Evolutionary conservation across 2,329 filamentous ascomycete genomes (phyloP).

Genomic region (Calonectria fujianensis): DNA sequence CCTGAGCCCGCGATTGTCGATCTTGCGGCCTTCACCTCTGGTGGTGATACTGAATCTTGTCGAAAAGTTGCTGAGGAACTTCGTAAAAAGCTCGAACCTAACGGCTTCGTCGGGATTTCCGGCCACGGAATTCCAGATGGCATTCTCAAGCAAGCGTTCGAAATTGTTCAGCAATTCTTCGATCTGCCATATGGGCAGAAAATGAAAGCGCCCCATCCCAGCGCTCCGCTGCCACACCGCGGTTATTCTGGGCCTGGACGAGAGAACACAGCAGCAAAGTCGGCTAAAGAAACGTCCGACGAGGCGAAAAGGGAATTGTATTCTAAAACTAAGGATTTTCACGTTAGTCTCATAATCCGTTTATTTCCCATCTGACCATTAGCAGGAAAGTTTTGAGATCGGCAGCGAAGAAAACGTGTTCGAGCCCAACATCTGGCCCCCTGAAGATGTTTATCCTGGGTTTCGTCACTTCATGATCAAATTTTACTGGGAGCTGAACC

Average conservation of each 20-base stretch:
- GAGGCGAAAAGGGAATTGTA: neutral
- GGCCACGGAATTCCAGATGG: neutral
- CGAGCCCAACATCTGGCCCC: constrained; percentile 11
- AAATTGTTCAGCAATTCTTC: neutral
- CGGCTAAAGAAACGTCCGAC: neutral
- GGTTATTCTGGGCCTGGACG: constrained; percentile 1
- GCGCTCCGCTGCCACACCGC: neutral
- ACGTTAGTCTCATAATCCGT: neutral
- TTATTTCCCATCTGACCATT: neutral
- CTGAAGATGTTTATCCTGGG: neutral
- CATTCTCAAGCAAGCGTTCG: neutral
- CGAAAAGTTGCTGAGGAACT: neutral
- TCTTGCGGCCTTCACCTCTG: neutral
- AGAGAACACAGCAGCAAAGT: constrained; percentile 4
- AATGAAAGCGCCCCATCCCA: constrained; percentile 4
- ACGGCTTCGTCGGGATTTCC: neutral
- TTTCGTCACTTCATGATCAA: neutral
- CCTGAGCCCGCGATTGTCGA: neutral
- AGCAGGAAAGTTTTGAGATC: constrained; percentile 11
- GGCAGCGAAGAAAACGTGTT: neutral
- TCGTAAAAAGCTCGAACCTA: neutral
- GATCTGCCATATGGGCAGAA: neutral
- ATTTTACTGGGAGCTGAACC: neutral
- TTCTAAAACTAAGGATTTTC: constrained; percentile 3
- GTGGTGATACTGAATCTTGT: neutral